phyloP scores from a whole-genome alignment of 2,329 filamentous ascomycete species.

The Penicillium sp. region DNA sequence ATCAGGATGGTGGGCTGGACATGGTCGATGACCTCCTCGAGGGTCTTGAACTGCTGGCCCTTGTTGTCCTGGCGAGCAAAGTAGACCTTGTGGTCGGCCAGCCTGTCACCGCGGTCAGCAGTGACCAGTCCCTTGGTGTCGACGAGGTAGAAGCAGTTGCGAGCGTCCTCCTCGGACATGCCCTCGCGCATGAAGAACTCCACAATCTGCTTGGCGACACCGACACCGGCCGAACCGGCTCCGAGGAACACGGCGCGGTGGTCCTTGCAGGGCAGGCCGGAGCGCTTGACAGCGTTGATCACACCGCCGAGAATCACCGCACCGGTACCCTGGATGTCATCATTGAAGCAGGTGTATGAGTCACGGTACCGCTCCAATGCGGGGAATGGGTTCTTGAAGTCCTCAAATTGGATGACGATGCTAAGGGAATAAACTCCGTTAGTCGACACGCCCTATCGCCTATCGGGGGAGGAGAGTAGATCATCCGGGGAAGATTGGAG shows the following conservation, averaged over 20 bases:
- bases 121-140: constrained; percentile 97
- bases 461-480: background rate
- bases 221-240: constrained; percentile 91
- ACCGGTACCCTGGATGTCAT: constrained; percentile 96
- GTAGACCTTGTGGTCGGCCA: constrained; percentile 82
- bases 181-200: constrained; percentile 95
- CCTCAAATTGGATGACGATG: constrained; percentile 89
- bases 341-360: constrained; percentile 94
- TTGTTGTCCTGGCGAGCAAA: constrained; percentile 67
- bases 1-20: constrained; percentile 94
- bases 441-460: constrained; percentile 17
- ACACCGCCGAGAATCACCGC: constrained; percentile 88
- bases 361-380: constrained; percentile 88
- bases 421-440: constrained; percentile 38
- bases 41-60: constrained; percentile 68
- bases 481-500: background rate
- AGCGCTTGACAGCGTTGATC: constrained; percentile 76
- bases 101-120: constrained; percentile 85
- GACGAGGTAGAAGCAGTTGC: constrained; percentile 93
- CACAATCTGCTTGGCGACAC: constrained; percentile 96
- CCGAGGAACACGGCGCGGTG: constrained; percentile 96
- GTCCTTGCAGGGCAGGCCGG: constrained; percentile 80
- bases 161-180: constrained; percentile 81
- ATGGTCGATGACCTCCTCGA: constrained; percentile 90
- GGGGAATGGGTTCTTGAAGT: constrained; percentile 97